Evolutionary conservation across 2,329 filamentous ascomycete genomes (phyloP).

Genomic region (Cladosporium austrohemisphaericum): DNA sequence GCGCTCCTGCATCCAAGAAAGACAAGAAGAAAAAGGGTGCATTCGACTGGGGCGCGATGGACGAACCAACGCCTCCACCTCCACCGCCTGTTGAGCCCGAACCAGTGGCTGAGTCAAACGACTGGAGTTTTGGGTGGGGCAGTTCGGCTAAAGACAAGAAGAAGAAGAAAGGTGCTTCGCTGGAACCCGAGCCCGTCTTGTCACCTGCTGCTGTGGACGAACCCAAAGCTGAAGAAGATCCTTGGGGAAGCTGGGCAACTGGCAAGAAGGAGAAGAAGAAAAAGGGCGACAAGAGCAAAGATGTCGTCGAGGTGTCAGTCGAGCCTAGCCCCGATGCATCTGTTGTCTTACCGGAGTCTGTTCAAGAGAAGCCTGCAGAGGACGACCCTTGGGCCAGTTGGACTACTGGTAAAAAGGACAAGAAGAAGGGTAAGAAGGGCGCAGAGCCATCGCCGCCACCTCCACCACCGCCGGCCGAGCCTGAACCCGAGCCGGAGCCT

Average conservation of each 20-base stretch:
- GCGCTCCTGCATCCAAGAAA: conserved; percentile 25
- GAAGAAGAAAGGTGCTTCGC: conserved; percentile 25
- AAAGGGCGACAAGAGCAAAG: conserved; percentile 32
- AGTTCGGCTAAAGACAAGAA: conserved; percentile 20
- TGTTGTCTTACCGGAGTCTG: conserved; percentile 42
- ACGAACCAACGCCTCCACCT: conserved; percentile 6
- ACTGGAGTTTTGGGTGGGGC: conserved; percentile 16
- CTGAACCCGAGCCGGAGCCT: conserved; percentile 5
- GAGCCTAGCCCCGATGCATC: conserved; percentile 31
- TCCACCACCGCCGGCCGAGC: conserved; percentile 43
- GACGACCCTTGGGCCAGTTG: conserved; percentile 29
- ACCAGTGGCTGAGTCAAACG: conserved; percentile 4
- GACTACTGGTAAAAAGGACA: conserved; percentile 50
- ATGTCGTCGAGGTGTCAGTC: conserved; percentile 38
- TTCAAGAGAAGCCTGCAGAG: conserved; percentile 34
- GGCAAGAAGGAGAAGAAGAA: conserved; percentile 53
- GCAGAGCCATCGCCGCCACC: conserved; percentile 41
- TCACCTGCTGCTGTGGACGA: conserved; percentile 49
- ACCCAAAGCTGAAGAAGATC: conserved; percentile 44
- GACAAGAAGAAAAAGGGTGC: conserved; percentile 31
- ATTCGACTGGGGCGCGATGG: conserved; percentile 20
- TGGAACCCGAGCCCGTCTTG: conserved; percentile 25
- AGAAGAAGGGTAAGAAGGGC: conserved; percentile 50
- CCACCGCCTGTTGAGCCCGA: conserved; percentile 9
- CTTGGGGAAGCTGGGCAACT: conserved; percentile 54